These are phyloP conservation scores for Agrocybe chaxingu DNA, from an alignment of 768 basidiomycete genomes.

Conservation along the genomic window DNA sequence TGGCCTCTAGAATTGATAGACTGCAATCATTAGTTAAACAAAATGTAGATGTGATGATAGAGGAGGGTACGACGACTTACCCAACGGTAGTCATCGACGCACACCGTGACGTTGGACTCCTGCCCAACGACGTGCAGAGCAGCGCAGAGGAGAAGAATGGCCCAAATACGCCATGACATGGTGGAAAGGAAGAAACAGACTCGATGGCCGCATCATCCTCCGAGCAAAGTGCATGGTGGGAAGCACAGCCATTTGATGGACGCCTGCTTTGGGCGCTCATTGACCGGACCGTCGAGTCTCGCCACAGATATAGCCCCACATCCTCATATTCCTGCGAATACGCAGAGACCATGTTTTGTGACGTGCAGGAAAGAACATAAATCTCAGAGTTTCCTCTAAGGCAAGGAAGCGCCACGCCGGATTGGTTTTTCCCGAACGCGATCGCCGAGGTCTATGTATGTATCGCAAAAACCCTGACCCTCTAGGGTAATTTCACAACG, in stretches of 20 bases:
- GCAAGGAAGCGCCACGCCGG: too few species aligned
- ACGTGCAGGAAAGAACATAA: background rate
- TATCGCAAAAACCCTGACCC: too few species aligned
- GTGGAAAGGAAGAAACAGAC: slow-evolving; percentile 4
- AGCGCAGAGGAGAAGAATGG: slow-evolving; percentile 10
- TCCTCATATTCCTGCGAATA: too few species aligned
- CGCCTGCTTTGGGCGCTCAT: too few species aligned
- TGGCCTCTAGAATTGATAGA: slow-evolving; percentile 39
- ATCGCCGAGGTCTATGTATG: too few species aligned
- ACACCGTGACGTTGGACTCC: slow-evolving; percentile 33
- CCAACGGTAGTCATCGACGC: slow-evolving; percentile 34
- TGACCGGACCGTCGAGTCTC: too few species aligned
- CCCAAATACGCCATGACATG: slow-evolving; percentile 9
- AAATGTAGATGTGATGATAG: background rate
- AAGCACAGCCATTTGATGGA: background rate
- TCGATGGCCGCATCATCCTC: slow-evolving; percentile 2
- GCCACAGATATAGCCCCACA: too few species aligned
- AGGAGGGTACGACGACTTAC: slow-evolving; percentile 17
- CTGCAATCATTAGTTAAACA: slow-evolving; percentile 18
- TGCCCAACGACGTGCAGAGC: slow-evolving; percentile 25
- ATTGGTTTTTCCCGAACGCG: too few species aligned
- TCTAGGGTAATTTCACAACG: too few species aligned
- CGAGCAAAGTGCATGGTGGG: slow-evolving; percentile 1
- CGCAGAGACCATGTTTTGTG: too few species aligned
- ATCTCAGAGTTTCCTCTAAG: background rate